Percentiles rank a stretch among this genome's conserved stretches.
phyloP scores from a whole-genome alignment of 2,329 filamentous ascomycete species.

The Colletotrichum acutatum region DNA sequence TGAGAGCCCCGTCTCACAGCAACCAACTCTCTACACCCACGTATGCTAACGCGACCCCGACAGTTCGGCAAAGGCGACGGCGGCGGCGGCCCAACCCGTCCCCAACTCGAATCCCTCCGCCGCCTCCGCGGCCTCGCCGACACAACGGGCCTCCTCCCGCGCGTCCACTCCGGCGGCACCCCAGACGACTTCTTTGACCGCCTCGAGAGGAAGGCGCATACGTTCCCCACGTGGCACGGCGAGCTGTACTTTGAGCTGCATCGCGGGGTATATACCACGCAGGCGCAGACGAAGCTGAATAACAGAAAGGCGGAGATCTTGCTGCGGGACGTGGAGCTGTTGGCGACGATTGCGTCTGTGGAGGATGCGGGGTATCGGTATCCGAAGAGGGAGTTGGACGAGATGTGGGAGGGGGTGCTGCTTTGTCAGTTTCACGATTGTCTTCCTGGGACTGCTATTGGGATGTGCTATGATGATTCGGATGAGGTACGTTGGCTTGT shows the following conservation, averaged over 20 bases:
- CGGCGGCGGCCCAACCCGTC: constrained; percentile 73
- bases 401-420: constrained; percentile 75
- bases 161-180: constrained; percentile 70
- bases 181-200: constrained; percentile 75
- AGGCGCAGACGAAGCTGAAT: constrained; percentile 75
- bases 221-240: constrained; percentile 76
- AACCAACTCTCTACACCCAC: no score
- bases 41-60: no score
- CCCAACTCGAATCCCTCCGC: constrained; percentile 74
- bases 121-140: constrained; percentile 73
- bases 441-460: constrained; percentile 73
- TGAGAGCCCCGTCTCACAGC: no score
- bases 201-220: constrained; percentile 68
- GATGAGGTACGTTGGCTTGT: constrained; percentile 55
- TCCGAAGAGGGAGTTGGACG: constrained; percentile 73
- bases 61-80: constrained; percentile 75
- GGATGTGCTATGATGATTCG: constrained; percentile 77
- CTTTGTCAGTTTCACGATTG: constrained; percentile 79
- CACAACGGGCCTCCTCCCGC: constrained; percentile 66
- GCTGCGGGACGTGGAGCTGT: constrained; percentile 72
- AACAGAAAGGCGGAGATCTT: constrained; percentile 72
- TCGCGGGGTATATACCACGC: constrained; percentile 75
- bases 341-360: constrained; percentile 71
- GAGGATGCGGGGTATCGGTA: constrained; percentile 67
- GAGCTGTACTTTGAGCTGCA: constrained; percentile 78